Percentiles rank a stretch among this genome's conserved stretches.
These are phyloP conservation scores for Melaleuca quinquenervia DNA, from an alignment of 345 rosid species.

Conservation along the genomic window DNA sequence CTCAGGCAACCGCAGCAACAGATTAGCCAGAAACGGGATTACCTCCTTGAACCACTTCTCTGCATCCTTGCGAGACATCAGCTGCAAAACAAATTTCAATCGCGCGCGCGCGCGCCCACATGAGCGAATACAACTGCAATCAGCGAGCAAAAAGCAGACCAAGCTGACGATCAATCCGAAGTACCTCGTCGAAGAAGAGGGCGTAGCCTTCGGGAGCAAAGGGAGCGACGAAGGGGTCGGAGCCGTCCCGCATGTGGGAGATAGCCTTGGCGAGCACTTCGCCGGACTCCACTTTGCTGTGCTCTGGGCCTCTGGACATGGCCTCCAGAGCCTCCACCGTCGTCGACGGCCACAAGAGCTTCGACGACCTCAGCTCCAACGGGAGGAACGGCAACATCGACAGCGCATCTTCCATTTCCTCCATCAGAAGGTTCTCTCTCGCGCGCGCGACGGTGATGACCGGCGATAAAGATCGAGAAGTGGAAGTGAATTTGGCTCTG, in stretches of 20 bases:
- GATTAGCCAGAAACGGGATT: conserved; percentile 51
- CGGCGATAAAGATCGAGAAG: neutral
- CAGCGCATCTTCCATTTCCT: conserved; percentile 35
- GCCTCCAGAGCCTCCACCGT: conserved; percentile 49
- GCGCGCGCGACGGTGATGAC: neutral
- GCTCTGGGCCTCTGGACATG: conserved; percentile 51
- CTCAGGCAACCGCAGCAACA: conserved; percentile 54
- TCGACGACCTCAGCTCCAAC: conserved; percentile 28
- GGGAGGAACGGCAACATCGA: conserved; percentile 56
- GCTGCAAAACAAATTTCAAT: conserved; percentile 13
- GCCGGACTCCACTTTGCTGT: conserved; percentile 58
- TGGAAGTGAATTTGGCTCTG: neutral
- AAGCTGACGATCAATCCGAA: neutral
- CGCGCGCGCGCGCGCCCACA: neutral
- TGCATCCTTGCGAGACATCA: conserved; percentile 33
- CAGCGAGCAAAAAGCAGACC: neutral
- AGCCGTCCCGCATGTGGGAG: conserved; percentile 35
- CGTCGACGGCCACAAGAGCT: conserved; percentile 55
- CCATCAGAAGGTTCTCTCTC: conserved; percentile 18
- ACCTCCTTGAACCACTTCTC: conserved; percentile 55
- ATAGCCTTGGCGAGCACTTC: conserved; percentile 43
- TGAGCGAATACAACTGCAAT: neutral
- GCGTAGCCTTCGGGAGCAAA: conserved; percentile 43
- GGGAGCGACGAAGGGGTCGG: conserved; percentile 24
- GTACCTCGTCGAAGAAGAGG: conserved; percentile 70